Evolutionary conservation across 768 basidiomycete genomes (phyloP), one percentile per base, ranked within the genome.

Genomic region (Tulasnella calospora): DNA sequence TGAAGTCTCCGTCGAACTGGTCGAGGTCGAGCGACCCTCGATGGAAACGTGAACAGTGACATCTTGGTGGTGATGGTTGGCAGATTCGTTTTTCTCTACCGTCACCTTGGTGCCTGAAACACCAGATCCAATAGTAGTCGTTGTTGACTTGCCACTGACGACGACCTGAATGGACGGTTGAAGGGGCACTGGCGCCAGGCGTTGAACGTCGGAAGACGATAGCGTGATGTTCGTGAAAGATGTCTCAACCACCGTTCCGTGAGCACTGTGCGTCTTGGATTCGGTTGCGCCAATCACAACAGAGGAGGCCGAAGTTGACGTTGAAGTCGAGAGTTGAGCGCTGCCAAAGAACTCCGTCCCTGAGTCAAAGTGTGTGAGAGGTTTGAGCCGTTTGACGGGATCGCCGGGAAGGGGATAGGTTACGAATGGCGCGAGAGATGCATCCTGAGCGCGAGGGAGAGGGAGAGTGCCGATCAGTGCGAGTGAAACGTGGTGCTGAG

Each of bases 1-100:
- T 19, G 61, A 35, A 27, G 61, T 67, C 10, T 67, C 61, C 12
- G 61, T 67, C 51, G 47, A 51, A 23, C 21, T 23, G 2, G 61
- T 67, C 2, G 61, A 67, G 61, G 7, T 67, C 27, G 61, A 67
- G n/a, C 23, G 2, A 57, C 27, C 55, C 19, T 5, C 15, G n/a
- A 13, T 19, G 51, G 51, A 51, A 51, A 3, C 51, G 15, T n/a
- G 51, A 51, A 51, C 51, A 19, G 51, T n/a, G 38, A 38, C 38
- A 51, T 51, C 51, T 3, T 17, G 51, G n/a, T 51, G 51, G 51
- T 51, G 3, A 30, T 23, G 21, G 55, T 1, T 57, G 55, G n/a
- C 41, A 44, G 88, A 27, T 12, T 30, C 33, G 1, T 7, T 9
- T 13, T 33, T 33, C 33, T 33, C 61, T 15, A 67, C 61, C 61